Percentiles rank a stretch among this genome's conserved stretches.
phyloP scores from a whole-genome alignment of 208 protist genomes.

The Wallacemonas sp. region DNA sequence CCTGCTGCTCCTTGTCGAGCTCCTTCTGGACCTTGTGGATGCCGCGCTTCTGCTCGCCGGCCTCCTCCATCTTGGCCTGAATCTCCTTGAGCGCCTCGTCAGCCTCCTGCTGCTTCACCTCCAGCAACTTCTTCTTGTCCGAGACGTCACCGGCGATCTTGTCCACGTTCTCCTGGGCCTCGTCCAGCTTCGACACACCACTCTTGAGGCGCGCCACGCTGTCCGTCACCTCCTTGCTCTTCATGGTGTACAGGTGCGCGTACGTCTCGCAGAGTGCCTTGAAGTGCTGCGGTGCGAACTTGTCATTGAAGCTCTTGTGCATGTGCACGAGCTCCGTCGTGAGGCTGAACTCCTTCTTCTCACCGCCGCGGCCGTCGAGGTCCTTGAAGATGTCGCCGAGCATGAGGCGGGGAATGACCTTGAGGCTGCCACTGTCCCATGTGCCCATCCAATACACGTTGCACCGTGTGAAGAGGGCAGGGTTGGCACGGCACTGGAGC shows the following conservation, averaged over 20 bases:
- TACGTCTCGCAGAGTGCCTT: constrained; percentile 92
- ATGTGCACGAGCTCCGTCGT: constrained; percentile 89
- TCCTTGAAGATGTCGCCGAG: constrained; percentile 68
- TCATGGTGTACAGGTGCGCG: constrained; percentile 75
- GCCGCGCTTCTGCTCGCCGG: constrained; percentile 90
- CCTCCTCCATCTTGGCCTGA: constrained; percentile 94
- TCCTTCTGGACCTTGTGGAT: constrained; percentile 94
- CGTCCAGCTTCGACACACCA: constrained; percentile 95
- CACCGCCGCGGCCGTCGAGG: constrained; percentile 47
- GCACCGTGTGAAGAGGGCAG: constrained; percentile 96
- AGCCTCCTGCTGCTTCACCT: constrained; percentile 94
- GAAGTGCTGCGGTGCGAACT: constrained; percentile 92
- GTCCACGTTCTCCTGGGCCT: constrained; percentile 95
- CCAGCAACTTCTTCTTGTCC: constrained; percentile 88
- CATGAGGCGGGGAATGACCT: constrained; percentile 90
- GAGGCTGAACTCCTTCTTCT: constrained; percentile 86
- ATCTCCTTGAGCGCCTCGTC: constrained; percentile 96
- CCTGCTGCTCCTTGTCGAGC: constrained; percentile 92
- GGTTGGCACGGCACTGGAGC: constrained; percentile 93
- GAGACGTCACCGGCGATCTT: constrained; percentile 91
- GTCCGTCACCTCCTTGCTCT: constrained; percentile 76
- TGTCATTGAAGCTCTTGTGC: constrained; percentile 69
- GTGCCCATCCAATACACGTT: constrained; percentile 96
- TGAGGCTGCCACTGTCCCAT: constrained; percentile 91
- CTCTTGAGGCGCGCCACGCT: constrained; percentile 77